Conservation (phyloP, 148 eudicot genomes). For the Selenicereus undatus region DNA sequence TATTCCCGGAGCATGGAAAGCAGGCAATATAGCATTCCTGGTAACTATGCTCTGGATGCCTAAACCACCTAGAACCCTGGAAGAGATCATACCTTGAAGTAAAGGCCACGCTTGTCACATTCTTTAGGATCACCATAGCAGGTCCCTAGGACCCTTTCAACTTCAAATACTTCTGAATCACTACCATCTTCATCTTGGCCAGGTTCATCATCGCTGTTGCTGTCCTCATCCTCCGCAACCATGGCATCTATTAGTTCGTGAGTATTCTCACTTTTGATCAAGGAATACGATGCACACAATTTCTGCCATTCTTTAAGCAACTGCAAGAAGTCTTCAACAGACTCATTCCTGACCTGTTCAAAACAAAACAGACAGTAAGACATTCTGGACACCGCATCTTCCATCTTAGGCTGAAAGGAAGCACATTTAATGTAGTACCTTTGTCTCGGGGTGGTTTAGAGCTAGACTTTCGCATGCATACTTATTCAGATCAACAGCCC, state of each 20-base stretch:
- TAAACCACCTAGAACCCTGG: neutral
- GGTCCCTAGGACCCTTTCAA: constrained; percentile 49
- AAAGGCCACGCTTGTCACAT: constrained; percentile 25
- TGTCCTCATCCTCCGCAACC: constrained; percentile 22
- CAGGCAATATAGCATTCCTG: no score
- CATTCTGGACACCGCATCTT: neutral
- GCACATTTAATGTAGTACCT: constrained; percentile 29
- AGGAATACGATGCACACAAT: constrained; percentile 36
- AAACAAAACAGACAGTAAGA: neutral
- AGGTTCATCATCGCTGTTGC: constrained; percentile 28
- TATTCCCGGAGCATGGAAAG: no score
- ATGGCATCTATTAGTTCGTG: constrained; percentile 17
- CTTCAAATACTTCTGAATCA: constrained; percentile 57
- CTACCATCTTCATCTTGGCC: constrained; percentile 25
- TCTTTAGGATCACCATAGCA: constrained; percentile 67
- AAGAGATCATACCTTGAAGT: constrained; percentile 56
- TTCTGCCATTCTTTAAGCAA: constrained; percentile 68
- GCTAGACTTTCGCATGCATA: constrained; percentile 67
- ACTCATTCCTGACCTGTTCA: constrained; percentile 66
- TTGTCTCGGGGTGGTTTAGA: constrained; percentile 76
- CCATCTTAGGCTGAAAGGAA: neutral
- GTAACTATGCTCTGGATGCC: neutral
- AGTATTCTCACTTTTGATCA: constrained; percentile 25
- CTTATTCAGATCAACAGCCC: constrained; percentile 73
- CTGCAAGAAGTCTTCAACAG: constrained; percentile 58